Percentiles rank a stretch among this genome's conserved stretches.
Evolutionary conservation across 805 yeast species (phyloP).

Genomic region (Yamadazyma insecticola): DNA sequence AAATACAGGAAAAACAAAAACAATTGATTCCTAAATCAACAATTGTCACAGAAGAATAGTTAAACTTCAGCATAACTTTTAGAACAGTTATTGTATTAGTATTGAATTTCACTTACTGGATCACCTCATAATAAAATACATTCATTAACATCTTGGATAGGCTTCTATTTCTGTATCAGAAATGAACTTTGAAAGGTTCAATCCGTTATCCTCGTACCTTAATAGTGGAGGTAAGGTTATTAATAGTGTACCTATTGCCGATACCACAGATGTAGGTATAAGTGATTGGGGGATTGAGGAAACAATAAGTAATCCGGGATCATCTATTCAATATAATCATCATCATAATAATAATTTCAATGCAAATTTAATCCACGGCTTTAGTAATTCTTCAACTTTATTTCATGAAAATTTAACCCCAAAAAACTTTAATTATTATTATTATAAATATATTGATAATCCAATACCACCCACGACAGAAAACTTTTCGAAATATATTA

Average conservation of each 20-base stretch:
- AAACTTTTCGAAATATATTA: constrained; percentile 18
- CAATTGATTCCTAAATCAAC: too few species aligned
- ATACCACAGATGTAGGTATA: constrained; percentile 1
- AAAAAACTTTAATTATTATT: constrained; percentile 4
- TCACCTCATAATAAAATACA: too few species aligned
- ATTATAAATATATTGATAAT: constrained; percentile 7
- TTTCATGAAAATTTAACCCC: neutral
- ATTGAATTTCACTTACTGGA: too few species aligned
- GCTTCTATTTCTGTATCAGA: too few species aligned
- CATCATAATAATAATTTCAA: neutral
- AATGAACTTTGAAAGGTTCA: constrained; percentile 25
- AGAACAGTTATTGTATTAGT: too few species aligned
- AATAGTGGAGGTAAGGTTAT: constrained; percentile 1
- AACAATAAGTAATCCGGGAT: constrained; percentile 5
- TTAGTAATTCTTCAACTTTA: neutral
- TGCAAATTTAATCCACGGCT: neutral
- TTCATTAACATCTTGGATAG: too few species aligned
- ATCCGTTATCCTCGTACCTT: constrained; percentile 22
- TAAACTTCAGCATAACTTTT: too few species aligned
- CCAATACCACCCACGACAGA: constrained; percentile 15
- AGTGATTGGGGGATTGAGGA: constrained; percentile 38
- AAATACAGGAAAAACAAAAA: too few species aligned
- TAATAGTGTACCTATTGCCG: neutral
- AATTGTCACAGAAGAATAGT: too few species aligned
- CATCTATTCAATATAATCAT: constrained; percentile 1